These are phyloP conservation scores for Phlebopus sp. DNA, from an alignment of 1,284 basidiomycete genomes.

Conservation along the genomic window DNA sequence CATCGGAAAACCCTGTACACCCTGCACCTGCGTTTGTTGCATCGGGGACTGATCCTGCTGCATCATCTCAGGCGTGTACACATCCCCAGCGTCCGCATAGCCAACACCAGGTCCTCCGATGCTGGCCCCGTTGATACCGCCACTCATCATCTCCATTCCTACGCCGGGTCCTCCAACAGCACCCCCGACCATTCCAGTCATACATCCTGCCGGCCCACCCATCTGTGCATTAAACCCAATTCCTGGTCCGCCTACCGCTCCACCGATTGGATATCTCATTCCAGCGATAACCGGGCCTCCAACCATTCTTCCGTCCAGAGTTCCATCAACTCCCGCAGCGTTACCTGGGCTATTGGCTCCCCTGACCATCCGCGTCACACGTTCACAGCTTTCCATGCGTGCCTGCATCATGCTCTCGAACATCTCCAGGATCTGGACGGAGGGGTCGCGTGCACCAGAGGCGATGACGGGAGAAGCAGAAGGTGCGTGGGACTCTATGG, in stretches of 20 bases:
- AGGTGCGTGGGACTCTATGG: not conserved
- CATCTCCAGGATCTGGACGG: constrained; percentile 58
- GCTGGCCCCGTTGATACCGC: not conserved
- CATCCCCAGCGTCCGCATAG: constrained; percentile 3
- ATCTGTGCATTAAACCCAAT: constrained; percentile 30
- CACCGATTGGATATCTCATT: constrained; percentile 6
- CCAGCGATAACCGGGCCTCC: constrained; percentile 1
- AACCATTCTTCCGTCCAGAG: constrained; percentile 10
- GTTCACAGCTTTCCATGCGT: constrained; percentile 70
- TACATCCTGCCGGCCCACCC: constrained; percentile 19
- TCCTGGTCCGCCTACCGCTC: constrained; percentile 28
- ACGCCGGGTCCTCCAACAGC: not conserved
- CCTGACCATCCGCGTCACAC: constrained; percentile 57
- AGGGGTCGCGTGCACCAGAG: constrained; percentile 36
- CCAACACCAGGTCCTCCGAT: too few species aligned
- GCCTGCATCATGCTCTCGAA: constrained; percentile 70
- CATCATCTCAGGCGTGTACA: constrained; percentile 16
- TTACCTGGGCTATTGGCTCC: constrained; percentile 38
- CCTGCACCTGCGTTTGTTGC: not conserved
- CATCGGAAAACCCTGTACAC: constrained; percentile 22
- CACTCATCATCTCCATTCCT: not conserved
- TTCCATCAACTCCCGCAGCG: constrained; percentile 5
- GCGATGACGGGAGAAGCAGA: constrained; percentile 24
- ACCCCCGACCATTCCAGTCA: not conserved
- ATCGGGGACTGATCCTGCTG: constrained; percentile 11